Conservation (phyloP, 345 rosid species). For the Zanthoxylum bungeanum region DNA sequence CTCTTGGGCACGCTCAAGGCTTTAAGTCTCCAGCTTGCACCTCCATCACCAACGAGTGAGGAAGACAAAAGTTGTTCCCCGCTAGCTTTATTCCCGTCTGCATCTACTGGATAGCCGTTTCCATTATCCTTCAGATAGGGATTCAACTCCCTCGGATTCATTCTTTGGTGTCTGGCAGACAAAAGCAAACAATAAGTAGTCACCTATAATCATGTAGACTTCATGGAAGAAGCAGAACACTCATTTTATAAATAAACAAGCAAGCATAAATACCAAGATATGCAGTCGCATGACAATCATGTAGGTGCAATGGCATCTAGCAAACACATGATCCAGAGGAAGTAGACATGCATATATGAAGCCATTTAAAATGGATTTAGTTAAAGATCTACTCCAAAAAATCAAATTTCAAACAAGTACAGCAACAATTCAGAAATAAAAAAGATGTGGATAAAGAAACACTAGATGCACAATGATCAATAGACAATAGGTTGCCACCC, state of each 20-base stretch:
- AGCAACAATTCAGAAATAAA: conserved; percentile 1
- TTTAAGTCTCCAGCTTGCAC: conserved; percentile 95
- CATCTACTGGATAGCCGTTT: conserved; percentile 80
- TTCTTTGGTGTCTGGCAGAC: conserved; percentile 37
- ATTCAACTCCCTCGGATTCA: conserved; percentile 77
- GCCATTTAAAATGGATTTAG: not conserved
- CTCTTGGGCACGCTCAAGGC: conserved; percentile 82
- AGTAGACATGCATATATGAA: not conserved
- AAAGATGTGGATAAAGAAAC: not conserved
- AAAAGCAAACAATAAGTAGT: not conserved
- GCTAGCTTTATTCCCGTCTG: conserved; percentile 35
- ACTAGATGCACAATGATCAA: not conserved
- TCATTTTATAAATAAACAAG: not conserved
- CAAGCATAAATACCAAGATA: not conserved
- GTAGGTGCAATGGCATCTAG: not conserved
- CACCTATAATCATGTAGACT: not conserved
- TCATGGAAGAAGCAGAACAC: not conserved
- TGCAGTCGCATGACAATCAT: not conserved
- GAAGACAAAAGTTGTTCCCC: conserved; percentile 42
- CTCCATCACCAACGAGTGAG: conserved; percentile 88
- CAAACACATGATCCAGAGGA: not conserved
- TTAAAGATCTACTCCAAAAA: not conserved
- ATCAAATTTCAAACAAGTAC: not conserved
- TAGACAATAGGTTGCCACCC: not conserved
- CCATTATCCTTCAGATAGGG: conserved; percentile 78